Base-by-base conservation (phyloP, 2,329 filamentous ascomycete genomes). In the Pseudogymnoascus sp. region DNA sequence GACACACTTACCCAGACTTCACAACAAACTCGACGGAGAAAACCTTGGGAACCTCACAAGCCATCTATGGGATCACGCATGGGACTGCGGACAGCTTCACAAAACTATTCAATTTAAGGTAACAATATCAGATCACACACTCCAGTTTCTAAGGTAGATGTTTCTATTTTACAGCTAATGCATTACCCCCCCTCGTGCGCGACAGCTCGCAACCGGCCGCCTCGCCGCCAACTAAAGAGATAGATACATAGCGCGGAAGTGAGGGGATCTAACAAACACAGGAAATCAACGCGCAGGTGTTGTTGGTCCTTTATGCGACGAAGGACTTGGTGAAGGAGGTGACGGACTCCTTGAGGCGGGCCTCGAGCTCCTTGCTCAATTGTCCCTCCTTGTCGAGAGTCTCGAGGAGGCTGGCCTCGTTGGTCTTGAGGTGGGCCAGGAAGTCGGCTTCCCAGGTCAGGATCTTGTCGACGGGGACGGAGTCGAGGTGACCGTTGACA, bases 401-500 rank as follows among this genome's bases (percentile, higher is more conserved):
- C 72, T 86, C 81, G 67, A 96, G 79, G 68, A 97, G 79, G 67
- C 92, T 92, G 58, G 84, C 73, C 85, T 97, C 89, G 83, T 93
- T 96, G 77, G 85, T 88, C 85, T 87, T 92, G 74, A 99, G 83
- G 84, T 97, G 90, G 69, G 88, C 81, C 66, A 97, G 83, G 88
- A 96, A 95, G 81, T 97, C 93, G 73, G 87, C 71, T 85, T 99
- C 94, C 92, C 93, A 99, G 77, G 86, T 78, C 67, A 94, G 86
- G 71, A 99, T 89, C 88, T 93, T 96, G 86, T 68, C 76, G 74
- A 97, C 94, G 67, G 94, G 94, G 69, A 99, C 84, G 71, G 67
- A 75, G 82, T 99, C 94, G 70, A 99, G 87, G 81, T 85, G 81
- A 83, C 94, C 94, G 81, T 97, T 97, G 82, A 99, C 91, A 95